These are phyloP conservation scores for Candida manassasensis DNA, from an alignment of 805 yeast genomes.

Conservation along the genomic window DNA sequence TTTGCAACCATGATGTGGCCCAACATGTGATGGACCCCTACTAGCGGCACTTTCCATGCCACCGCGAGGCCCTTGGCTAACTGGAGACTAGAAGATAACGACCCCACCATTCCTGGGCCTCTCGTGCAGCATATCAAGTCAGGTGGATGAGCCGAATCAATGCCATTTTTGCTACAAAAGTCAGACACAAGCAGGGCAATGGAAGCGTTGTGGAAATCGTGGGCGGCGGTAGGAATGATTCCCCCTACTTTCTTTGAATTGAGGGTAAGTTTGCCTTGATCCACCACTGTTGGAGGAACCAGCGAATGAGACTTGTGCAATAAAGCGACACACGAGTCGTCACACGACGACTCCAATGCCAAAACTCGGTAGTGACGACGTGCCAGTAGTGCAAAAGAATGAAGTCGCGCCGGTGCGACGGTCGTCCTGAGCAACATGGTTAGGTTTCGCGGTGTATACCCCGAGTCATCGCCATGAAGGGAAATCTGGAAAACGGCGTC, in stretches of 20 bases:
- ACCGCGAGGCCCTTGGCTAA: constrained; percentile 79
- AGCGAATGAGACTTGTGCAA: constrained; percentile 43
- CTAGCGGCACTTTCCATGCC: constrained; percentile 71
- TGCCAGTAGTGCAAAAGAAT: too few species aligned
- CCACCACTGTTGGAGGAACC: constrained; percentile 45
- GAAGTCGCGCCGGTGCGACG: too few species aligned
- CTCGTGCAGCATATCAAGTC: constrained; percentile 85
- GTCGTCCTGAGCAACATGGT: not conserved
- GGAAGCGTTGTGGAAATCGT: constrained; percentile 63
- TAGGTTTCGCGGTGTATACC: not conserved
- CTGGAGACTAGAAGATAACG: constrained; percentile 76
- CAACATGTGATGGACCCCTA: constrained; percentile 95
- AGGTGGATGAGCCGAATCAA: constrained; percentile 37
- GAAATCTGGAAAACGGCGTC: not conserved
- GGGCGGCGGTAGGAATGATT: constrained; percentile 81
- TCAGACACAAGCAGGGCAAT: constrained; percentile 49
- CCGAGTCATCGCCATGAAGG: not conserved
- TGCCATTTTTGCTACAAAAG: constrained; percentile 35
- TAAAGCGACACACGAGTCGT: constrained; percentile 87
- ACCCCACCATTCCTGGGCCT: constrained; percentile 97
- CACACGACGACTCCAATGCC: constrained; percentile 92
- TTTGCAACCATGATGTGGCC: constrained; percentile 70
- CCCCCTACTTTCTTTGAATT: constrained; percentile 73
- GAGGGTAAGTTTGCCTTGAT: constrained; percentile 61
- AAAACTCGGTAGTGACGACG: constrained; percentile 54